phyloP scores from a whole-genome alignment of 768 basidiomycete species.

The Nidula microcarpa region DNA sequence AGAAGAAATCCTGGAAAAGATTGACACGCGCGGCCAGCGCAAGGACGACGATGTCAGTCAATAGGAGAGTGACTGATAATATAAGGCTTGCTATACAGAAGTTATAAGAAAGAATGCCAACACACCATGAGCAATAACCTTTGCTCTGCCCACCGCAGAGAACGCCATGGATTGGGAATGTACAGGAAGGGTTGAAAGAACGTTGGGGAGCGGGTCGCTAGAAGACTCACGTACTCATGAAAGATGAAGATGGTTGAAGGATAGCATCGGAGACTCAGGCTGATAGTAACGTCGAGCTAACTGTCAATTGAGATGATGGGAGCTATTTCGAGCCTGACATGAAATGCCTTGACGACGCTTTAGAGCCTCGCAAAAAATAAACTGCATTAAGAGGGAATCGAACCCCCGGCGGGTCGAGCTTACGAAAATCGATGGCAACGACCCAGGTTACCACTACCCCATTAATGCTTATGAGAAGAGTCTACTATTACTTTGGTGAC shows the following conservation, averaged over 20 bases:
- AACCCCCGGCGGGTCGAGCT: slow-evolving; percentile 81
- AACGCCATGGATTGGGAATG: slow-evolving; percentile 6
- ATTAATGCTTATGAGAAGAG: slow-evolving; percentile 36
- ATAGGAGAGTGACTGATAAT: slow-evolving; percentile 34
- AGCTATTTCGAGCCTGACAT: too few species aligned
- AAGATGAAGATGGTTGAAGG: not conserved
- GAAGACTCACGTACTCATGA: not conserved
- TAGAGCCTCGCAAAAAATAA: too few species aligned
- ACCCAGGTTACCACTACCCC: slow-evolving; percentile 68
- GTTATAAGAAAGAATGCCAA: not conserved
- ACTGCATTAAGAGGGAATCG: slow-evolving; percentile 83
- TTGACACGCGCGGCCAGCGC: slow-evolving; percentile 53
- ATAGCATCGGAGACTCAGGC: too few species aligned
- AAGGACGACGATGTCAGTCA: slow-evolving; percentile 47
- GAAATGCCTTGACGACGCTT: too few species aligned
- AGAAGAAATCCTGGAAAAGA: slow-evolving; percentile 57
- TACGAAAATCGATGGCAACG: slow-evolving; percentile 39
- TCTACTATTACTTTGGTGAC: not conserved
- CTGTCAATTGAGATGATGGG: too few species aligned
- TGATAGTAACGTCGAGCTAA: too few species aligned
- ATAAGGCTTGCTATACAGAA: not conserved
- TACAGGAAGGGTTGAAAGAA: not conserved
- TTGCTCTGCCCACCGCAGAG: slow-evolving; percentile 22
- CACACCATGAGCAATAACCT: slow-evolving; percentile 23
- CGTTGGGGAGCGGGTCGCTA: not conserved